Conservation (phyloP, 805 yeast species). For the Zygosaccharomyces pseudorouxii region DNA sequence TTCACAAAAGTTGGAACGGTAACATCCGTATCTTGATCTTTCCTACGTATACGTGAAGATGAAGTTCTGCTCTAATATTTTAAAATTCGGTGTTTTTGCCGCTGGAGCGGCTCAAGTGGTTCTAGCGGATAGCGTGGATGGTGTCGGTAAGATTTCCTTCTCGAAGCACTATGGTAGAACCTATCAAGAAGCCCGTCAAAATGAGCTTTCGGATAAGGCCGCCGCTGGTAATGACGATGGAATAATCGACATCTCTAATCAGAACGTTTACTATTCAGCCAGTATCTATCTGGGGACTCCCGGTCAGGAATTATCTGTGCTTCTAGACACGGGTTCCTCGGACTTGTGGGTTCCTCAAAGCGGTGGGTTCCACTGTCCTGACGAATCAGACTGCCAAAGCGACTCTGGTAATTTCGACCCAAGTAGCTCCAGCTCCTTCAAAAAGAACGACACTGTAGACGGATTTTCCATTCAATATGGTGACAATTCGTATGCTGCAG, state of each 20-base stretch:
- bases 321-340: slow-evolving; percentile 64
- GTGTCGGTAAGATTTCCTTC: not conserved
- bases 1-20: no score
- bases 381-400: slow-evolving; percentile 16
- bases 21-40: no score
- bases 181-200: not conserved
- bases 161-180: not conserved
- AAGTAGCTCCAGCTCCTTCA: slow-evolving; percentile 40
- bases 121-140: not conserved
- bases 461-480: slow-evolving; percentile 57
- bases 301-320: slow-evolving; percentile 43
- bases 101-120: not conserved
- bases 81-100: not conserved
- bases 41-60: not conserved
- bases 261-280: slow-evolving; percentile 39
- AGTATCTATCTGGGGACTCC: slow-evolving; percentile 49
- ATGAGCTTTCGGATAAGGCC: not conserved
- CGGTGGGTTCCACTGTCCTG: not conserved
- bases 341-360: slow-evolving; percentile 56
- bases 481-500: slow-evolving; percentile 46
- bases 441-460: slow-evolving; percentile 61
- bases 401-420: slow-evolving; percentile 10
- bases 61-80: not conserved
- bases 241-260: slow-evolving; percentile 23
- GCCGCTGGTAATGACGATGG: not conserved